Evolutionary conservation across 805 yeast species (phyloP).

Genomic region (Metschnikowia santaceciliae): DNA sequence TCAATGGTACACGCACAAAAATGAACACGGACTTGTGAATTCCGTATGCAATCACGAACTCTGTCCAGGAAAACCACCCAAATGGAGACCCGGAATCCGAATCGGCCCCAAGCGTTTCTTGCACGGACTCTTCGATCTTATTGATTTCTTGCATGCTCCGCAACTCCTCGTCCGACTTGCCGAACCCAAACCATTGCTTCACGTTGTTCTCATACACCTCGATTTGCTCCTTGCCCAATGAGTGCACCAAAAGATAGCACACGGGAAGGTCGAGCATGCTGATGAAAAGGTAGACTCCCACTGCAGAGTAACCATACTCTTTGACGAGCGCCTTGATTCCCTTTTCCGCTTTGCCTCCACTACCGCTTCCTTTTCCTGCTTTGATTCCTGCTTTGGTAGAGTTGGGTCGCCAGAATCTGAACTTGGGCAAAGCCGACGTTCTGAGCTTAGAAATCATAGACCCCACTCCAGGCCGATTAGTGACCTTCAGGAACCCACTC

Average conservation of each 20-base stretch:
- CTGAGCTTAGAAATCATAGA: neutral
- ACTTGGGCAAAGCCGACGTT: neutral
- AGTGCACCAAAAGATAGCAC: conserved; percentile 78
- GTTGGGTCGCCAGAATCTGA: neutral
- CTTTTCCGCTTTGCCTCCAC: conserved; percentile 22
- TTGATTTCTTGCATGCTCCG: conserved; percentile 32
- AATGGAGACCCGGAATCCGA: conserved; percentile 18
- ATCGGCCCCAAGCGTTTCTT: conserved; percentile 21
- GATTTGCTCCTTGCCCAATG: conserved; percentile 80
- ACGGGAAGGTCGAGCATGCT: conserved; percentile 76
- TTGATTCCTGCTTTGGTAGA: conserved; percentile 1
- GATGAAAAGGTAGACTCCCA: conserved; percentile 78
- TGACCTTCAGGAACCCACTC: neutral
- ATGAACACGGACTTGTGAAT: conserved; percentile 77
- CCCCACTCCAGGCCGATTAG: neutral
- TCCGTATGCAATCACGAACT: conserved; percentile 87
- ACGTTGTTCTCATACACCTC: conserved; percentile 59
- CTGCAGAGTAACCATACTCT: conserved; percentile 87
- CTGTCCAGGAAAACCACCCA: conserved; percentile 60
- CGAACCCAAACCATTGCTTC: conserved; percentile 61
- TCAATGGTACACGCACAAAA: conserved; percentile 78
- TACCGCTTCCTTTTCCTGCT: too few species aligned
- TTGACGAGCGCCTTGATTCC: conserved; percentile 66
- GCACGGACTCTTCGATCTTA: conserved; percentile 25
- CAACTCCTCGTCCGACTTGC: conserved; percentile 44